Evolutionary conservation across 2,329 filamentous ascomycete genomes (phyloP).

Genomic region (Microcyclosporella mali): DNA sequence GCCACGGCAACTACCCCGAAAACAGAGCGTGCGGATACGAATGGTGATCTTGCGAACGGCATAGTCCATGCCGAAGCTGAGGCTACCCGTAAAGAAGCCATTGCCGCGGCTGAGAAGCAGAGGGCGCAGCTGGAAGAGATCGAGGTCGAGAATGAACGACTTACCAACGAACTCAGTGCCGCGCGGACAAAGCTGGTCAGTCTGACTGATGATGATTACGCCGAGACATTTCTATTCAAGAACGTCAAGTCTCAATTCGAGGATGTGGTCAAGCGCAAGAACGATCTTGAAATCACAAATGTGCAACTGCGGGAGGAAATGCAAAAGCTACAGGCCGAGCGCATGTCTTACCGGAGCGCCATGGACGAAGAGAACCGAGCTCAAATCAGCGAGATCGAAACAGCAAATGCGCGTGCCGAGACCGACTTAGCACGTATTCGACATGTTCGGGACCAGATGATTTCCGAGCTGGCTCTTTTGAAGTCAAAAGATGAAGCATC

Average conservation of each 20-base stretch:
- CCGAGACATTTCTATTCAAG: slow-evolving; percentile 89
- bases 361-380: slow-evolving; percentile 74
- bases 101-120: slow-evolving; percentile 70
- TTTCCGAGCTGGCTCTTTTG: slow-evolving; percentile 72
- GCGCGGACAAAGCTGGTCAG: slow-evolving; percentile 62
- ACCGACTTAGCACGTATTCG: slow-evolving; percentile 81
- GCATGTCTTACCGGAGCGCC: slow-evolving; percentile 72
- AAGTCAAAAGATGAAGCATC: slow-evolving; percentile 76
- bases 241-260: slow-evolving; percentile 84
- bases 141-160: slow-evolving; percentile 67
- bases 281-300: slow-evolving; percentile 84
- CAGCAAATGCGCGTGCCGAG: slow-evolving; percentile 72
- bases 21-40: slow-evolving; percentile 46
- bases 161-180: slow-evolving; percentile 72
- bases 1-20: slow-evolving; percentile 35
- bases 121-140: slow-evolving; percentile 81
- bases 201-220: slow-evolving; percentile 86
- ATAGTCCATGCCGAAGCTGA: slow-evolving; percentile 62
- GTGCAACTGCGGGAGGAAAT: slow-evolving; percentile 77
- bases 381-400: slow-evolving; percentile 70
- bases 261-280: slow-evolving; percentile 85
- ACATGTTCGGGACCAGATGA: slow-evolving; percentile 74
- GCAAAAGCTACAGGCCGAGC: slow-evolving; percentile 76
- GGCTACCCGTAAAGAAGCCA: slow-evolving; percentile 68
- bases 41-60: slow-evolving; percentile 50